A percentile compares a stretch with the other conserved stretches of the same genome.
Conservation (phyloP, 495 filamentous ascomycete species). For the Lasiosphaeris hirsuta region DNA sequence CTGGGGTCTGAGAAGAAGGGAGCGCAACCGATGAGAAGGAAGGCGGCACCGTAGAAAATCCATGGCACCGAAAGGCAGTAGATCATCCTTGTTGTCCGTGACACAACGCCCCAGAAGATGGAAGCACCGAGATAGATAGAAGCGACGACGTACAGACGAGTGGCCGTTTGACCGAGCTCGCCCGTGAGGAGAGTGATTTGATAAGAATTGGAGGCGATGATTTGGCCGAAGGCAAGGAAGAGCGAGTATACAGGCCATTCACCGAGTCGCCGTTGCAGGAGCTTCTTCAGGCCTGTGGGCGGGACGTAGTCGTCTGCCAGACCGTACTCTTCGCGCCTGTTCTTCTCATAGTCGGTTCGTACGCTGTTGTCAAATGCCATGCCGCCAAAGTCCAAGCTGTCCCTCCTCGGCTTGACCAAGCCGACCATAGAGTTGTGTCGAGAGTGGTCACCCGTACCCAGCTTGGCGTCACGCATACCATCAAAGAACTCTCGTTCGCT, state of each 20-base stretch:
- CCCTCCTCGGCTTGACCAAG: conserved; percentile 8
- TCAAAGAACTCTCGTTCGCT: conserved; percentile 61
- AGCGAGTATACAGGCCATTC: conserved; percentile 70
- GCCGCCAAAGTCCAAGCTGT: conserved; percentile 37
- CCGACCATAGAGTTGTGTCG: conserved; percentile 30
- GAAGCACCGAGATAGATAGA: conserved; percentile 55
- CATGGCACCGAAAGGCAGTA: conserved; percentile 48
- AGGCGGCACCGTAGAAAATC: conserved; percentile 57
- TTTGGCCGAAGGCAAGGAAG: conserved; percentile 62
- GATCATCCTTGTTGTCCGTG: conserved; percentile 11
- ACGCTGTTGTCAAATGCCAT: conserved; percentile 46
- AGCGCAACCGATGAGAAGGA: conserved; percentile 59
- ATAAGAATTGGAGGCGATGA: conserved; percentile 61
- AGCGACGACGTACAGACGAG: conserved; percentile 56
- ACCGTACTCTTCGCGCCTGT: conserved; percentile 48
- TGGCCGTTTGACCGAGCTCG: conserved; percentile 51
- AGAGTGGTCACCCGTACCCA: conserved; percentile 11
- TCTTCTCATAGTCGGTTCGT: conserved; percentile 9
- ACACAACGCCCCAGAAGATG: conserved; percentile 43
- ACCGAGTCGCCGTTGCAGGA: conserved; percentile 26
- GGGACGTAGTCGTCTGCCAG: conserved; percentile 60
- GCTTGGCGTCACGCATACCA: conserved; percentile 51
- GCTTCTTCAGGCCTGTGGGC: conserved; percentile 57
- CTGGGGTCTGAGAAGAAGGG: conserved; percentile 42
- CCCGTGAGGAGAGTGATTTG: conserved; percentile 62